Evolutionary conservation across 1,284 basidiomycete genomes (phyloP).

Genomic region (Apiotrichum montevideense): DNA sequence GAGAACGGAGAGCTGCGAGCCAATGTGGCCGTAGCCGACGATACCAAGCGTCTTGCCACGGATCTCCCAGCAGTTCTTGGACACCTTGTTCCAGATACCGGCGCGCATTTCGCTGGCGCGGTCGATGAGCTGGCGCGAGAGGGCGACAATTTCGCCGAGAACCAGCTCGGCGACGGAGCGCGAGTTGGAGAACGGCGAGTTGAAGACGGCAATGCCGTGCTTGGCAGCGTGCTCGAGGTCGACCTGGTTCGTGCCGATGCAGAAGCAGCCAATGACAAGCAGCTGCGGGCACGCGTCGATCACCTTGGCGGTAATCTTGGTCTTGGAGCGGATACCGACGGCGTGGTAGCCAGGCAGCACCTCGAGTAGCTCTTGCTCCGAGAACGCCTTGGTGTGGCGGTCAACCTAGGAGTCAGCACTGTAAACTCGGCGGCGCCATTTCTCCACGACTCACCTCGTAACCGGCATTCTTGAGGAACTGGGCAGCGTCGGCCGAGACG

Average conservation of each 20-base stretch:
- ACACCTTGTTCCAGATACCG: constrained; percentile 98
- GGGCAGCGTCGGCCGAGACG: constrained; percentile 86
- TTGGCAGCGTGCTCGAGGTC: constrained; percentile 78
- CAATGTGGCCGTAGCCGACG: constrained; percentile 98
- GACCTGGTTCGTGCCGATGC: constrained; percentile 99
- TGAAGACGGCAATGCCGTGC: constrained; percentile 96
- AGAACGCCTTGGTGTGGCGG: constrained; percentile 77
- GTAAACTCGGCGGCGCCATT: neutral
- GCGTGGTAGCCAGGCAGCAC: constrained; percentile 87
- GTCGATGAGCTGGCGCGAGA: constrained; percentile 92
- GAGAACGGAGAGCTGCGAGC: constrained; percentile 92
- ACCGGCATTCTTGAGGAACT: constrained; percentile 72
- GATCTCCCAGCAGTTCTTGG: constrained; percentile 96
- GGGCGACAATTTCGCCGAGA: constrained; percentile 84
- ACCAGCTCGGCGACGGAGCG: constrained; percentile 98
- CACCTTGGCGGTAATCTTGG: constrained; percentile 85
- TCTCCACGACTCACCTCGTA: constrained; percentile 51
- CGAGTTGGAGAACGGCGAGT: constrained; percentile 99
- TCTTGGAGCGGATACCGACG: constrained; percentile 95
- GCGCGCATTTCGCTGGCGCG: constrained; percentile 79
- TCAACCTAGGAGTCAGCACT: constrained; percentile 60
- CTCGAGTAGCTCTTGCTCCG: constrained; percentile 83
- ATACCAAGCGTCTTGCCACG: constrained; percentile 97
- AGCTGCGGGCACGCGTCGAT: constrained; percentile 85
- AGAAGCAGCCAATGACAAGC: constrained; percentile 96